Base-by-base conservation (phyloP, 257 asterid genomes). In the Petrea volubilis region DNA sequence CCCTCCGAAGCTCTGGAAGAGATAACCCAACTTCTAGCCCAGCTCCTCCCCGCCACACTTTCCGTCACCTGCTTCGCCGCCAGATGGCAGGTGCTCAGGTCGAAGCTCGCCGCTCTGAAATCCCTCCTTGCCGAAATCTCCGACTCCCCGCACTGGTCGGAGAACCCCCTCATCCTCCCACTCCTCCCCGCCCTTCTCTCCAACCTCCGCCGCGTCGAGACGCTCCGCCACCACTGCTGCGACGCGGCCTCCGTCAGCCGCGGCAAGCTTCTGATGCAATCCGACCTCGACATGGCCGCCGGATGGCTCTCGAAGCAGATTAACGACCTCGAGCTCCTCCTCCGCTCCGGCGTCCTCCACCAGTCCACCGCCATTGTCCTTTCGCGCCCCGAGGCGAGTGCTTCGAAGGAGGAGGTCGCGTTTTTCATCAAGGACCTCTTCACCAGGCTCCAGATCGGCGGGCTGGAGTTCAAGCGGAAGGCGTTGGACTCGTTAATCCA, bases 251-350 rank as follows among this genome's bases (percentile, higher is more conserved):
- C 76, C 15, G 62, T 71, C 77, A 43, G 65, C 47, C 86, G 90
- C 31, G 99, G 97, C 2, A 94, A 94, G 84, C 95, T 94, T 0
- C 78, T 94, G 17, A 94, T 94, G 99, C 99, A 94, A 73, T 90
- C 97, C 41, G 97, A 94, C 85, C 97, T 94, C 3, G 99, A 91
- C 46, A 94, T 94, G 97, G 95, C 93, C 34, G 70, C 93, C 14
- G 90, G 86, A 0, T 91, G 99, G 99, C 80, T 94, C 0, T 75
- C 93, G 17, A 90, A 84, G 69, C 90, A 83, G 21, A 84, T 78
- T 36, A 82, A 82, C 49, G 93, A 94, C 79, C 87, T 94, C 34
- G 93, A 89, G 66, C 84, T 94, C 38, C 87, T 94, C 10, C 81
- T 92, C 64, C 88, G 90, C 28, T 94, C 99, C 56, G 99, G 99